A percentile compares a stretch with the other conserved stretches of the same genome.
These are phyloP conservation scores for Globisporangium nunn DNA, from an alignment of 352 stramenopile genomes.

Conservation along the genomic window DNA sequence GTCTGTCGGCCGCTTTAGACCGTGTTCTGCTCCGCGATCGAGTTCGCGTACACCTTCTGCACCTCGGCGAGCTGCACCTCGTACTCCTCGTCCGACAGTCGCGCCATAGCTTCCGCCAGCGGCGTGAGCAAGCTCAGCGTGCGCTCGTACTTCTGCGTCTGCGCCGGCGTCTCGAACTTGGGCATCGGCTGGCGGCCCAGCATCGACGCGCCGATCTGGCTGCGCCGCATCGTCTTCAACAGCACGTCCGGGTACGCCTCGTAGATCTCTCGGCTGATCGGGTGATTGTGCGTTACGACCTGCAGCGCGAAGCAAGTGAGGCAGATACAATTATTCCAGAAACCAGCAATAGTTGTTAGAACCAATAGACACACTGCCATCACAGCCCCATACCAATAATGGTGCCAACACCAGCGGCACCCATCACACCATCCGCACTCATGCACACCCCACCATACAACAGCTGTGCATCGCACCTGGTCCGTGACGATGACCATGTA, in stretches of 20 bases:
- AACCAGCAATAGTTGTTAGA: too few relatives aligned
- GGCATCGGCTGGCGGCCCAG: constrained; percentile 55
- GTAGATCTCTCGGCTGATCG: constrained; percentile 80
- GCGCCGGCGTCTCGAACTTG: constrained; percentile 67
- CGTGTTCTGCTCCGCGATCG: constrained; percentile 43
- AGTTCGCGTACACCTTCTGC: constrained; percentile 68
- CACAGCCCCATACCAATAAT: too few relatives aligned
- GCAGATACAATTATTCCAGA: too few relatives aligned
- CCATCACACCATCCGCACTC: too few relatives aligned
- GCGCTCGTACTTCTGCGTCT: constrained; percentile 79
- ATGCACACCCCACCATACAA: neutral
- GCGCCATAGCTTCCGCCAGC: constrained; percentile 70
- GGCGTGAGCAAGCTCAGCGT: constrained; percentile 53
- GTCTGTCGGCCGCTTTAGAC: constrained; percentile 25
- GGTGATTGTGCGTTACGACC: constrained; percentile 82
- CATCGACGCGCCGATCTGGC: constrained; percentile 55
- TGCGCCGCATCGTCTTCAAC: constrained; percentile 80
- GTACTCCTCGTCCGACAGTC: constrained; percentile 62
- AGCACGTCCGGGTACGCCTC: constrained; percentile 80
- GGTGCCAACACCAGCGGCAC: too few relatives aligned
- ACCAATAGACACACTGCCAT: too few relatives aligned
- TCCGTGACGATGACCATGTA: constrained; percentile 87
- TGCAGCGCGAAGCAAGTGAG: constrained; percentile 10
- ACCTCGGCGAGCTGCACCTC: constrained; percentile 65
- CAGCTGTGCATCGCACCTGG: constrained; percentile 31